Evolutionary conservation across 2,329 filamentous ascomycete species (phyloP).

Genomic region (Phaeomoniella chlamydospora): DNA sequence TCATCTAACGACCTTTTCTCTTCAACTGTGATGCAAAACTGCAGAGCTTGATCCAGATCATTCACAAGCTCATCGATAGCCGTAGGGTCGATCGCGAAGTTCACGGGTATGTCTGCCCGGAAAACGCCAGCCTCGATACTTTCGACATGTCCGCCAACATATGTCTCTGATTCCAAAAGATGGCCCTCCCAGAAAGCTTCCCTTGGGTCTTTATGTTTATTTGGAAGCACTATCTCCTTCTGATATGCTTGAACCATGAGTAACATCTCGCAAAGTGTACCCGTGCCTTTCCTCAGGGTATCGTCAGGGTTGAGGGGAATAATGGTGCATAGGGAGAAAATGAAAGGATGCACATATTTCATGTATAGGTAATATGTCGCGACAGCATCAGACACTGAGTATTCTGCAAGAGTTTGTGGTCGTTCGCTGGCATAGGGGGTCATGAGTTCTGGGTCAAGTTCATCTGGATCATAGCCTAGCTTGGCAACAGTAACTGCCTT

Average conservation of each 20-base stretch:
- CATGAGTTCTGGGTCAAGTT: slow-evolving; percentile 95
- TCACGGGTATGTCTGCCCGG: slow-evolving; percentile 83
- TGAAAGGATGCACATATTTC: slow-evolving; percentile 99
- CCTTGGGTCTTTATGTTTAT: slow-evolving; percentile 83
- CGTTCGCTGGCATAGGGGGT: slow-evolving; percentile 74
- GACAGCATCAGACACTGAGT: slow-evolving; percentile 96
- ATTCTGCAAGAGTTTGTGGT: slow-evolving; percentile 88
- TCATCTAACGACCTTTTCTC: slow-evolving; percentile 72
- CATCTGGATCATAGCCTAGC: slow-evolving; percentile 94
- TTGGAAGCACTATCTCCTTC: slow-evolving; percentile 80
- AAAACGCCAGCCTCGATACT: slow-evolving; percentile 98
- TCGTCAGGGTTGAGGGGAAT: slow-evolving; percentile 87
- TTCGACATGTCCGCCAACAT: slow-evolving; percentile 95
- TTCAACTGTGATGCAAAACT: slow-evolving; percentile 74
- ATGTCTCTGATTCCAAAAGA: slow-evolving; percentile 89
- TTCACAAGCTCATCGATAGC: slow-evolving; percentile 79
- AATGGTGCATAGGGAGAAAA: slow-evolving; percentile 96
- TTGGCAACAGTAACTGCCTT: slow-evolving; percentile 98
- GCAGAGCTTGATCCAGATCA: slow-evolving; percentile 77
- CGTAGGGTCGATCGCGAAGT: slow-evolving; percentile 77
- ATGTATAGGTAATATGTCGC: slow-evolving; percentile 99
- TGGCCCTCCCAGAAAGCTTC: slow-evolving; percentile 97
- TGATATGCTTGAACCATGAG: slow-evolving; percentile 97
- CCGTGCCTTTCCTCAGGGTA: slow-evolving; percentile 84
- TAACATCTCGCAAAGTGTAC: slow-evolving; percentile 98